phyloP scores from a whole-genome alignment of 2,329 filamentous ascomycete species.

The Alternaria brassicicola region DNA sequence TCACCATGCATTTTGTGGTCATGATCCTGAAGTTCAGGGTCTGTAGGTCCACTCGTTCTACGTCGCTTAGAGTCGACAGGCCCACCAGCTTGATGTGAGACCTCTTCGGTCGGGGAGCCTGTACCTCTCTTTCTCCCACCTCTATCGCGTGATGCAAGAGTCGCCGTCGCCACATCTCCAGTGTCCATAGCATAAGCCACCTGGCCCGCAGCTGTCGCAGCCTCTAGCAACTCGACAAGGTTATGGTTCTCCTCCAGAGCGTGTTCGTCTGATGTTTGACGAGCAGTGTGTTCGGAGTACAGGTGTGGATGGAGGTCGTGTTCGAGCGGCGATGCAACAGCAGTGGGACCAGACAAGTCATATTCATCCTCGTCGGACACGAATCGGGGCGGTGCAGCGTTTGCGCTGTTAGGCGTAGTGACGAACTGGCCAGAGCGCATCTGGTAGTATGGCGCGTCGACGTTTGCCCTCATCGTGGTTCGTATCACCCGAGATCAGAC shows the following conservation, averaged over 20 bases:
- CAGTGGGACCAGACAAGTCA: conserved; percentile 22
- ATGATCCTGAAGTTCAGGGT: conserved; percentile 17
- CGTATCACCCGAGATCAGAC: conserved; percentile 19
- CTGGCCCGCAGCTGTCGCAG: conserved; percentile 45
- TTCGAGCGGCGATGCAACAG: conserved; percentile 18
- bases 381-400: conserved; percentile 24
- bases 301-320: conserved; percentile 21
- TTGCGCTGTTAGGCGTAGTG: conserved; percentile 29
- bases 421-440: conserved; percentile 38
- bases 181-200: conserved; percentile 23
- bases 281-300: conserved; percentile 21
- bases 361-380: conserved; percentile 30
- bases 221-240: conserved; percentile 46
- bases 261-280: conserved; percentile 21
- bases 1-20: not conserved
- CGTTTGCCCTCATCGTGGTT: conserved; percentile 41
- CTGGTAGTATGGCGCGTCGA: conserved; percentile 44
- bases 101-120: conserved; percentile 15
- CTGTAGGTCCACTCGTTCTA: conserved; percentile 24
- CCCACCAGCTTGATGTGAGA: conserved; percentile 7
- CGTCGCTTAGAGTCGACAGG: conserved; percentile 28
- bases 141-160: conserved; percentile 12
- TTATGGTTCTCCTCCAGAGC: conserved; percentile 40
- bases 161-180: not conserved
- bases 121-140: conserved; percentile 38